These are phyloP conservation scores for Pseudoneurospora amorphoporcata DNA, from an alignment of 495 filamentous ascomycete genomes.

Conservation along the genomic window DNA sequence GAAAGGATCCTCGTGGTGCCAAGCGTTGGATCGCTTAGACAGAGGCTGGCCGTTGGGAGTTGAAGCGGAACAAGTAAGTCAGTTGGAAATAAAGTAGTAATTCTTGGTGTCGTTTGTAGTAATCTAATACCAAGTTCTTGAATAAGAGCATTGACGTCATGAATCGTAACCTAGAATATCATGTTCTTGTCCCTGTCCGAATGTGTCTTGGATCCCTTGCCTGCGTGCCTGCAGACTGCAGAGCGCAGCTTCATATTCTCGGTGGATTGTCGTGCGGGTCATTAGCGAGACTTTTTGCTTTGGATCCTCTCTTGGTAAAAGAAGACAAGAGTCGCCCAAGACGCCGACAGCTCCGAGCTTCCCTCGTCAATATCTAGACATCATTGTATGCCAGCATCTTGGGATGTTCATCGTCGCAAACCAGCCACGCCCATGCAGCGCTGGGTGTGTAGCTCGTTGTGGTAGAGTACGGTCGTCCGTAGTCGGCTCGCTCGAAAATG, in stretches of 20 bases:
- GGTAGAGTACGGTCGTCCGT: conserved; percentile 17
- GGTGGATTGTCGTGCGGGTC: too few relatives aligned
- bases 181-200: not conserved
- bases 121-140: not conserved
- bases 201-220: not conserved
- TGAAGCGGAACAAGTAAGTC: too few relatives aligned
- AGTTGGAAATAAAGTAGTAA: not conserved
- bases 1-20: not conserved
- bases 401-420: conserved; percentile 8
- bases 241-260: not conserved
- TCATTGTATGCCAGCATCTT: conserved; percentile 20
- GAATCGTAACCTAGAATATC: not conserved
- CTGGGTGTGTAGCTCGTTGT: conserved; percentile 19
- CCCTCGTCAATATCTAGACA: conserved; percentile 3
- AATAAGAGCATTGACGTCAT: not conserved
- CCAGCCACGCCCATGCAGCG: conserved; percentile 23
- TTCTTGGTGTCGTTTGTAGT: not conserved
- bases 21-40: not conserved
- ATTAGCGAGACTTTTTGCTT: too few relatives aligned
- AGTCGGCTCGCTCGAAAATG: conserved; percentile 21
- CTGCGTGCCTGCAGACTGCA: not conserved
- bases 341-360: too few relatives aligned
- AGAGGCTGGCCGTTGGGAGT: too few relatives aligned
- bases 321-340: too few relatives aligned
- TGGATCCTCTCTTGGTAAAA: too few relatives aligned